These are phyloP conservation scores for Chrysophaeum taylorii DNA, from an alignment of 352 stramenopile genomes.

Conservation along the genomic window DNA sequence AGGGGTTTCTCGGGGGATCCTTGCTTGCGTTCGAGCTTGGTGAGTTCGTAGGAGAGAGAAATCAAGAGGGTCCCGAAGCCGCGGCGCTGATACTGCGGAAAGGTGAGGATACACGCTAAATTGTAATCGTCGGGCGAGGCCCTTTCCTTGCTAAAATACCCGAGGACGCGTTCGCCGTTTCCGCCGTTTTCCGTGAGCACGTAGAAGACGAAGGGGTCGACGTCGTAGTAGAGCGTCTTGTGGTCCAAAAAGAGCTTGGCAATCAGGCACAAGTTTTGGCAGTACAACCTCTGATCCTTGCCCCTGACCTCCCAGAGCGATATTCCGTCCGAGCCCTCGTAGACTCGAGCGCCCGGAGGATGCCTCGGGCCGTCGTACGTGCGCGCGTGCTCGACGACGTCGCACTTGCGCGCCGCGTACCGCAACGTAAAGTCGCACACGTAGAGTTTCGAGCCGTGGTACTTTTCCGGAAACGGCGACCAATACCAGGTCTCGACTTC, in stretches of 20 bases:
- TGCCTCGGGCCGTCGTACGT: constrained; percentile 38
- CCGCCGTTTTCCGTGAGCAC: constrained; percentile 80
- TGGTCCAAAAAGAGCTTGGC: constrained; percentile 98
- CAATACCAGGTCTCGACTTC: constrained; percentile 82
- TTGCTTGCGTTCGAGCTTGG: constrained; percentile 91
- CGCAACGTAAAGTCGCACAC: constrained; percentile 79
- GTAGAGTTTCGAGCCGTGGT: constrained; percentile 58
- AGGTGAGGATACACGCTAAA: constrained; percentile 97
- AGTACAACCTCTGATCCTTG: constrained; percentile 88
- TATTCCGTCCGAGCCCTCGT: constrained; percentile 66
- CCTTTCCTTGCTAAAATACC: constrained; percentile 99
- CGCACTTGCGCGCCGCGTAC: constrained; percentile 54
- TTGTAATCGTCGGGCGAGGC: constrained; percentile 95
- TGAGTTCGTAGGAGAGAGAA: constrained; percentile 95
- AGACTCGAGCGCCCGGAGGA: constrained; percentile 75
- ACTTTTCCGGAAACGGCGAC: constrained; percentile 68
- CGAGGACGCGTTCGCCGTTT: constrained; percentile 78
- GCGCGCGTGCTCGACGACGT: constrained; percentile 35
- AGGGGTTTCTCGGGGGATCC: constrained; percentile 97
- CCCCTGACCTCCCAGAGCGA: constrained; percentile 95
- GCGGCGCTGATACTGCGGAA: constrained; percentile 94
- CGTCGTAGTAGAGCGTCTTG: constrained; percentile 99
- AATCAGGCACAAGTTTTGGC: constrained; percentile 96
- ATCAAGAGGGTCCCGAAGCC: constrained; percentile 99
- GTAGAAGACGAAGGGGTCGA: constrained; percentile 99